These are phyloP conservation scores for Hyphodiscus hymeniophilus DNA, from an alignment of 495 filamentous ascomycete genomes.

Conservation along the genomic window DNA sequence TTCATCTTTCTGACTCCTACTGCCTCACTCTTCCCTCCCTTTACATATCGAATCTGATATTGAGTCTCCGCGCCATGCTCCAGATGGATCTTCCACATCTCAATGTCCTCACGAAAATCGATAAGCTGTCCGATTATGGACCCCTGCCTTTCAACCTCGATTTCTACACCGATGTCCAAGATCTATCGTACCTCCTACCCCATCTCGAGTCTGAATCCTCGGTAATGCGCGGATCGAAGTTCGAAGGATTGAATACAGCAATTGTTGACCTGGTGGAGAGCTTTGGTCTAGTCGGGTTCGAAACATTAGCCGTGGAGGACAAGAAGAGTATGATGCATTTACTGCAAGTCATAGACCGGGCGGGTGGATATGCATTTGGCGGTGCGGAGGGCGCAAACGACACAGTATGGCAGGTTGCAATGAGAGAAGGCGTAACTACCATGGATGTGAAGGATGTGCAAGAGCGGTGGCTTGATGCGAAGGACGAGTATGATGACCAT, in stretches of 20 bases:
- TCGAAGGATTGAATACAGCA: slow-evolving; percentile 72
- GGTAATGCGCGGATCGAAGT: slow-evolving; percentile 60
- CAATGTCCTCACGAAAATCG: slow-evolving; percentile 95
- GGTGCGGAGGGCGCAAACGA: slow-evolving; percentile 88
- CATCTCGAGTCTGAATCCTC: slow-evolving; percentile 53
- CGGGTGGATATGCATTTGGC: slow-evolving; percentile 89
- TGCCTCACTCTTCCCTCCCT: slow-evolving; percentile 85
- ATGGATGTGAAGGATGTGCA: slow-evolving; percentile 85
- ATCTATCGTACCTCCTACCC: slow-evolving; percentile 75
- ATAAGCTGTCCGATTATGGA: slow-evolving; percentile 70
- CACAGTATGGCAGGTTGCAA: slow-evolving; percentile 86
- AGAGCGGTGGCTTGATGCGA: slow-evolving; percentile 87
- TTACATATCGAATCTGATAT: slow-evolving; percentile 87
- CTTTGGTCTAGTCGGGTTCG: slow-evolving; percentile 82
- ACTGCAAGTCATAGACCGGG: slow-evolving; percentile 77
- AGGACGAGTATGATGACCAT: slow-evolving; percentile 77
- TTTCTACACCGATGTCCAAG: slow-evolving; percentile 97
- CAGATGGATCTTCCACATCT: slow-evolving; percentile 94
- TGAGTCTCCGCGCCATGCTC: slow-evolving; percentile 91
- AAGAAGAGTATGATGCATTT: slow-evolving; percentile 93
- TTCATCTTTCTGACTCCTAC: slow-evolving; percentile 88
- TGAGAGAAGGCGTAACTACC: slow-evolving; percentile 71
- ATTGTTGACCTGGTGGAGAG: slow-evolving; percentile 80
- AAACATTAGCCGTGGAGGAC: slow-evolving; percentile 92
- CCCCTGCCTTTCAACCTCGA: slow-evolving; percentile 88